phyloP scores from a whole-genome alignment of 179 eudicot species.

The Amaranthus tricolor region DNA sequence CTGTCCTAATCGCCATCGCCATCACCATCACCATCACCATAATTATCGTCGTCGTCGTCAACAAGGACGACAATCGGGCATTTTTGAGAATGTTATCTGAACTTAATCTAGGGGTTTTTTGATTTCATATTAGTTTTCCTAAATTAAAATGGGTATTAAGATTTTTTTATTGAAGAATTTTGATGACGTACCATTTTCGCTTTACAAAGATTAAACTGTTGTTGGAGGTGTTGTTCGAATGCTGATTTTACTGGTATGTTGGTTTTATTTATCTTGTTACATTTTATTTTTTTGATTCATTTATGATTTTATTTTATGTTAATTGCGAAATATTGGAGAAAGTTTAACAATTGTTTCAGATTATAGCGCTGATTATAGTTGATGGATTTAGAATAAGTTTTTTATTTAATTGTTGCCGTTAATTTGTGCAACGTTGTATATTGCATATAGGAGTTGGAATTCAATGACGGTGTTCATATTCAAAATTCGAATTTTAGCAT shows the following conservation, averaged over 20 bases:
- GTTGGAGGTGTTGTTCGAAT: background rate
- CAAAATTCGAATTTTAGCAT: no score
- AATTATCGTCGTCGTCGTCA: background rate
- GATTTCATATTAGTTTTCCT: background rate
- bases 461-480: no score
- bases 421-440: background rate
- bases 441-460: background rate
- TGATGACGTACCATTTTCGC: background rate
- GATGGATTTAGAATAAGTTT: background rate
- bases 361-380: background rate
- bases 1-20: background rate
- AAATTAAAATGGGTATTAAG: background rate
- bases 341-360: background rate
- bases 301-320: background rate
- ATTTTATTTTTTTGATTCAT: background rate
- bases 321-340: background rate
- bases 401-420: background rate
- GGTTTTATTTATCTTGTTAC: background rate
- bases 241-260: slow-evolving; percentile 15
- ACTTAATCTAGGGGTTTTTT: background rate
- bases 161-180: background rate
- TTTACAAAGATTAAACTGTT: background rate
- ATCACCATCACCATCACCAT: background rate
- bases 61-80: slow-evolving; percentile 8
- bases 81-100: background rate